Conservation (phyloP, 2,329 filamentous ascomycete species). For the Paraphoma sp. region DNA sequence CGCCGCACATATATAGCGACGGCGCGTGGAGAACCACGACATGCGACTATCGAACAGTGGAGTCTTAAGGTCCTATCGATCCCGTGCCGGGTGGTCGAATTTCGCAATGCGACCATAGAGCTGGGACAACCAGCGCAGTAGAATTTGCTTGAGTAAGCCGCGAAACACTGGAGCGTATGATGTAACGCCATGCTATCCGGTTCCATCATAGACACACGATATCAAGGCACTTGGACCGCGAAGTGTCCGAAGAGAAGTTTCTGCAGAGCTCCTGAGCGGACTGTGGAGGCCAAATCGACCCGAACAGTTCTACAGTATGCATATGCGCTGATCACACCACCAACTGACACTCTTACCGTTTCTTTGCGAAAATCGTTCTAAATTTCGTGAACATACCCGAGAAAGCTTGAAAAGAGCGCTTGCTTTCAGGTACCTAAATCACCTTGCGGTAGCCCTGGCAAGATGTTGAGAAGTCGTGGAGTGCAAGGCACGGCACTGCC, state of each 20-base stretch:
- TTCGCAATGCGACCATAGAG: slow-evolving; percentile 15
- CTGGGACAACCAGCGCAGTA: slow-evolving; percentile 14
- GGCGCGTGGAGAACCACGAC: slow-evolving; percentile 21
- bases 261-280: slow-evolving; percentile 22
- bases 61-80: slow-evolving; percentile 26
- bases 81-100: slow-evolving; percentile 20
- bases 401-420: not conserved
- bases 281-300: not conserved
- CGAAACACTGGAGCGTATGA: slow-evolving; percentile 27
- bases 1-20: slow-evolving; percentile 24
- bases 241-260: slow-evolving; percentile 14
- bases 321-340: not conserved
- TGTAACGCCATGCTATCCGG: slow-evolving; percentile 23
- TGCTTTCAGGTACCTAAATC: not conserved
- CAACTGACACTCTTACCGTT: no score
- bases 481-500: not conserved
- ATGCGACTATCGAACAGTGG: slow-evolving; percentile 22
- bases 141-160: slow-evolving; percentile 21
- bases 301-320: not conserved
- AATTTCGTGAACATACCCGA: no score
- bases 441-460: not conserved
- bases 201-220: slow-evolving; percentile 6
- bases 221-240: slow-evolving; percentile 10
- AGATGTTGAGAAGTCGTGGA: not conserved
- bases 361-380: no score